phyloP scores from a whole-genome alignment of 176 grass and related monocot genomes.

The Carex scoparia region DNA sequence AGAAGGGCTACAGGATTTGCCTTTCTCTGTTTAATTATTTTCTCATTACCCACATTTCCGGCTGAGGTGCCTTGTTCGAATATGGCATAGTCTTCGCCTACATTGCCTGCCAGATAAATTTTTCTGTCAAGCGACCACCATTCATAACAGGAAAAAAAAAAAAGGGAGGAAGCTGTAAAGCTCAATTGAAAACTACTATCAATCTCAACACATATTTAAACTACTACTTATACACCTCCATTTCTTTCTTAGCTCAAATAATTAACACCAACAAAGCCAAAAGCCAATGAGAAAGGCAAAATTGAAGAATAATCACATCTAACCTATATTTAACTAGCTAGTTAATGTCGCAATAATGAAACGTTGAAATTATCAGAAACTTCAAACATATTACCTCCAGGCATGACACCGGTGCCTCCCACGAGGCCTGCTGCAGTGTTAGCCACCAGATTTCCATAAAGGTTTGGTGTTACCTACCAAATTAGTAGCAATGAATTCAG shows the following conservation, averaged over 20 bases:
- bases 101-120: slow-evolving; percentile 53
- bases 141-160: neutral
- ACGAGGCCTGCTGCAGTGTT: slow-evolving; percentile 89
- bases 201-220: neutral
- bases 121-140: neutral
- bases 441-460: slow-evolving; percentile 96
- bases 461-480: slow-evolving; percentile 90
- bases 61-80: slow-evolving; percentile 92
- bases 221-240: neutral
- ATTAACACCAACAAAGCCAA: neutral
- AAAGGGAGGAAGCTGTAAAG: neutral
- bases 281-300: neutral
- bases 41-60: slow-evolving; percentile 89
- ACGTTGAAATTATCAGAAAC: neutral
- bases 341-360: neutral
- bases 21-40: slow-evolving; percentile 62
- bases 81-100: slow-evolving; percentile 64
- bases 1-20: slow-evolving; percentile 84
- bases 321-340: neutral
- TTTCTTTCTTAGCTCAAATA: neutral
- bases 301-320: neutral
- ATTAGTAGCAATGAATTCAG: neutral
- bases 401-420: slow-evolving; percentile 93
- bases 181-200: neutral
- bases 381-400: slow-evolving; percentile 55